These are phyloP conservation scores for Astrothelium subdiscretum DNA, from an alignment of 495 filamentous ascomycete genomes.

Conservation along the genomic window DNA sequence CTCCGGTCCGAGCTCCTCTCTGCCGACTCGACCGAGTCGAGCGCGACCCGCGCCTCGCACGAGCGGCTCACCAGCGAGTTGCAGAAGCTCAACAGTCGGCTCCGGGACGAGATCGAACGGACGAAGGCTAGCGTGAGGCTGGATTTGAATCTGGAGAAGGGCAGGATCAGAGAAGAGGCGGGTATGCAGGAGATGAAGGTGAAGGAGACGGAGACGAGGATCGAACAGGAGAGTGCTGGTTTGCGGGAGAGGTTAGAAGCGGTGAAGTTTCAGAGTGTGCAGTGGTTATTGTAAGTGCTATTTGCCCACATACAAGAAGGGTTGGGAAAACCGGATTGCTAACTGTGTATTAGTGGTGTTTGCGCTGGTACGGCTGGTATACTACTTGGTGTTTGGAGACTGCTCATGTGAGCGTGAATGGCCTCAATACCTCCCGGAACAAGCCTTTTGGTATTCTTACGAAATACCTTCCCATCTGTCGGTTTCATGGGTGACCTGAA, in stretches of 20 bases:
- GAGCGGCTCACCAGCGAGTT: constrained; percentile 91
- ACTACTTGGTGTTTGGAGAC: constrained; percentile 89
- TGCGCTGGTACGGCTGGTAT: constrained; percentile 88
- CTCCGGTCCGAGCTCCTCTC: constrained; percentile 86
- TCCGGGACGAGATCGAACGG: constrained; percentile 86
- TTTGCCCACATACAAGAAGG: too few relatives aligned
- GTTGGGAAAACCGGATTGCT: neutral
- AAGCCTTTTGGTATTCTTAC: too few relatives aligned
- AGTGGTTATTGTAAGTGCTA: constrained; percentile 70
- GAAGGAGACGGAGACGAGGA: constrained; percentile 95
- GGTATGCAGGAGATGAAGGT: constrained; percentile 96
- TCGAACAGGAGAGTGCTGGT: constrained; percentile 93
- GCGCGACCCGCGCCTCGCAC: constrained; percentile 77
- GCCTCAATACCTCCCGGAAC: too few relatives aligned
- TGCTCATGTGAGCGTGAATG: constrained; percentile 47
- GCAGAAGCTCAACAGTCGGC: constrained; percentile 73
- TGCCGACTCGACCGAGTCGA: constrained; percentile 79
- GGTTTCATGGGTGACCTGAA: too few relatives aligned
- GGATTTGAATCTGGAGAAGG: constrained; percentile 94
- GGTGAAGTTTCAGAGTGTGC: constrained; percentile 93
- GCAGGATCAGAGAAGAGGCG: constrained; percentile 89
- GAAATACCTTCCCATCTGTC: too few relatives aligned
- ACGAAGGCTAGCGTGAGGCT: constrained; percentile 85
- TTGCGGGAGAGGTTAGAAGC: constrained; percentile 85
- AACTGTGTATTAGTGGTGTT: constrained; percentile 46